These are phyloP conservation scores for Glycine soja DNA, from an alignment of 306 rosid genomes.

Conservation along the genomic window DNA sequence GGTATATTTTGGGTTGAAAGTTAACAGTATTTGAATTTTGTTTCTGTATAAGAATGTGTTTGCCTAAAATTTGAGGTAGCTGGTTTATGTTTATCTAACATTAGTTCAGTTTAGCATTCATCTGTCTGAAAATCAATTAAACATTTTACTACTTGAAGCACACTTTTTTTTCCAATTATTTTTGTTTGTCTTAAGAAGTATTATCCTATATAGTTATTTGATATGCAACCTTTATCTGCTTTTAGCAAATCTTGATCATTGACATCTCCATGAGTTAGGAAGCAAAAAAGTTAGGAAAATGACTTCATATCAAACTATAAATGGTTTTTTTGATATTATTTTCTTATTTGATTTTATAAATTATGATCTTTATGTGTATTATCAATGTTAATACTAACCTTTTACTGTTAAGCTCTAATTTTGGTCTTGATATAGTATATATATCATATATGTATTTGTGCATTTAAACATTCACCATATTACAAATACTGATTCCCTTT, in stretches of 20 bases:
- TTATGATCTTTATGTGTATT: slow-evolving; percentile 7
- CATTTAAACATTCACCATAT: slow-evolving; percentile 28
- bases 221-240: slow-evolving; percentile 10
- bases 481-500: slow-evolving; percentile 37
- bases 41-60: slow-evolving; percentile 1
- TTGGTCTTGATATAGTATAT: slow-evolving; percentile 14
- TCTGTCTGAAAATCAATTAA: slow-evolving; percentile 16
- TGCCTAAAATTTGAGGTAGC: slow-evolving; percentile 21
- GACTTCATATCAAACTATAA: slow-evolving; percentile 33
- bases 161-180: background rate
- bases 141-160: slow-evolving; percentile 2
- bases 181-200: slow-evolving; percentile 22
- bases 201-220: slow-evolving; percentile 20
- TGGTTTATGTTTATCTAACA: background rate
- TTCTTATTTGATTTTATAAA: slow-evolving; percentile 8
- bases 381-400: slow-evolving; percentile 24
- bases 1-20: slow-evolving; percentile 21
- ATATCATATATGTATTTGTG: slow-evolving; percentile 3
- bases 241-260: slow-evolving; percentile 14
- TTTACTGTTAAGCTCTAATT: background rate
- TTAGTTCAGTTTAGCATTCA: slow-evolving; percentile 28
- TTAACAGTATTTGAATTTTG: slow-evolving; percentile 22
- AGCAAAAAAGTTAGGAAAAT: slow-evolving; percentile 26
- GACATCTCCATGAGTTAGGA: slow-evolving; percentile 28
- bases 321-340: slow-evolving; percentile 18